phyloP scores from a whole-genome alignment of 345 rosid genomes.

The Salix suchowensis region DNA sequence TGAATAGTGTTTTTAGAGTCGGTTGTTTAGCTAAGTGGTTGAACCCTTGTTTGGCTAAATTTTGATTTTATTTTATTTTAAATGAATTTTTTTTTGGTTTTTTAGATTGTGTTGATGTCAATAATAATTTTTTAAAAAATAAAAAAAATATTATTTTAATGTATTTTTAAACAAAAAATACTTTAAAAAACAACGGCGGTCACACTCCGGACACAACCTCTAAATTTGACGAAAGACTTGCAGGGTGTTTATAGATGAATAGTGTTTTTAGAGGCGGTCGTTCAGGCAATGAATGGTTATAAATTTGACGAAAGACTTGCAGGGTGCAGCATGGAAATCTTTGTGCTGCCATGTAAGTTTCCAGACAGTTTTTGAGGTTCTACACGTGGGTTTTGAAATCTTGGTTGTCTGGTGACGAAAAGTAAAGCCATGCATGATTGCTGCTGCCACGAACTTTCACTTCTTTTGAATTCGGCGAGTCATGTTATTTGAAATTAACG shows the following conservation, averaged over 20 bases:
- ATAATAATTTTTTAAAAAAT: too few species aligned
- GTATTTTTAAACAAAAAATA: too few species aligned
- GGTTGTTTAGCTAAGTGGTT: neutral
- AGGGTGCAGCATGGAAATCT: neutral
- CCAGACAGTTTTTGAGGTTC: neutral
- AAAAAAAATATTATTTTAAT: too few species aligned
- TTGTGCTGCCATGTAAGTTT: neutral
- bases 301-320: neutral
- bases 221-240: too few species aligned
- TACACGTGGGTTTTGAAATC: neutral
- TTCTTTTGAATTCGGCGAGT: neutral
- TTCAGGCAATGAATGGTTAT: neutral
- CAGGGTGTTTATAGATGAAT: neutral
- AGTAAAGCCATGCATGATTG: neutral
- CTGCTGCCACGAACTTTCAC: neutral
- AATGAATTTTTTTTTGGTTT: too few species aligned
- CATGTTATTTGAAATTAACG: neutral
- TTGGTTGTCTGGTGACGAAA: neutral
- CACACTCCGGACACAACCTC: too few species aligned
- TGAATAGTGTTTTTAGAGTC: neutral
- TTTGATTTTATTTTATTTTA: too few species aligned
- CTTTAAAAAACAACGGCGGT: too few species aligned
- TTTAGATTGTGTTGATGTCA: too few species aligned
- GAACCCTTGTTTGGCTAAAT: too few species aligned
- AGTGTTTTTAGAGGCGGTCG: neutral